Percentiles rank a stretch among this genome's conserved stretches.
Conservation (phyloP, 1,139 yeast species). For the Taiozyma sp. region DNA sequence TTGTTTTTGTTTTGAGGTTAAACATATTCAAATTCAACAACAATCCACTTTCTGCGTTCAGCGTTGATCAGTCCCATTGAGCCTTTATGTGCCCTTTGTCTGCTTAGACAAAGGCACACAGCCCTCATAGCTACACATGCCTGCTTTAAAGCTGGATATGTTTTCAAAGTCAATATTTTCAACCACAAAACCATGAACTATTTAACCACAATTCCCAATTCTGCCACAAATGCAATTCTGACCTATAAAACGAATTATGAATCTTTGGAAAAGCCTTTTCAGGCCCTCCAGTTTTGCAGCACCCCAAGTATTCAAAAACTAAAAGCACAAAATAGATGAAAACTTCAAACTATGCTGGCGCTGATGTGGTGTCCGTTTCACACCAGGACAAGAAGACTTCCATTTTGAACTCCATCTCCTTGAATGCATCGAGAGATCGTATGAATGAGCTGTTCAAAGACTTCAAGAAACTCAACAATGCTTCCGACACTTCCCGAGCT, state of each 20-base stretch:
- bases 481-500: neutral
- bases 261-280: neutral
- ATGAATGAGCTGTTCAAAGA: conserved; percentile 22
- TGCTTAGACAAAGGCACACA: neutral
- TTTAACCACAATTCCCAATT: neutral
- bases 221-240: neutral
- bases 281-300: neutral
- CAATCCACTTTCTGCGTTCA: neutral
- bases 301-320: neutral
- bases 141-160: neutral
- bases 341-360: neutral
- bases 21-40: no score
- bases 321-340: neutral
- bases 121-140: neutral
- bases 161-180: neutral
- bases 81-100: neutral
- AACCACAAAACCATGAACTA: neutral
- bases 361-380: neutral
- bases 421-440: conserved; percentile 22
- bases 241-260: neutral
- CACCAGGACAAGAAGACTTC: conserved; percentile 3
- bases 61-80: neutral
- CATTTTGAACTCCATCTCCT: conserved; percentile 17
- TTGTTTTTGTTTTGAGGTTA: neutral
- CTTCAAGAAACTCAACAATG: conserved; percentile 18